Base-by-base conservation (phyloP, 768 basidiomycete genomes). In the Sutorius australiensis region DNA sequence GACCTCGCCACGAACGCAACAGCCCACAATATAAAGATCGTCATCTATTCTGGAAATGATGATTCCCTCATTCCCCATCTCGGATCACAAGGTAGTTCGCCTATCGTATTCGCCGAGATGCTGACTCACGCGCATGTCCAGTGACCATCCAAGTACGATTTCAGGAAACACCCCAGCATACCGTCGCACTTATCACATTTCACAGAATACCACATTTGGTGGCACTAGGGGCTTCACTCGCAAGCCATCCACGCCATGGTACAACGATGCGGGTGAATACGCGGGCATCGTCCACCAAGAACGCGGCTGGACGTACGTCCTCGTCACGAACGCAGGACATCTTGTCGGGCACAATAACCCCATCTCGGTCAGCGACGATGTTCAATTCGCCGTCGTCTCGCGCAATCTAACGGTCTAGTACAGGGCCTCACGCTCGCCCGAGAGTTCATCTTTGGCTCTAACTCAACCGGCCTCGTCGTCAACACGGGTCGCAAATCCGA, bases 251-350 rank as follows among this genome's bases (percentile, higher is more conserved):
- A 89, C 88, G 0, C 78, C 82, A 0, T 89, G 86, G 85, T 71
- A 68, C 49, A 80, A 82, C 46, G 83, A 86, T 48, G 61, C 66
- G 2, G 80, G 81, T 12, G 71, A 80, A 48, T 77, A 81, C 50
- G 84, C 80, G 0, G 88, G 87, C 0, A 82, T 87, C 31, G 75
- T 89, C 16, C 86, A 87, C 60, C 86, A 87, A 66, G 88, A 89
- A 67, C 79, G 88, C 37, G 79, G 79, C 32, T 85, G 78, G 67
- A 74, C 72, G 10, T 80, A 77, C 51, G 67, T 60, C 3, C 64
- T 80, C 38, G 63, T 70, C 28, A 58, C 59, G 28, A 62, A 65
- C 48, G 75, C 75, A 3, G 76, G 77, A 1, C 77, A 77, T 46
- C 69, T 75, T 19, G 55, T 77, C n/a, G 65, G 71, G 2, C 46